A percentile compares a stretch with the other conserved stretches of the same genome.
Evolutionary conservation across 129 eudicot genomes (phyloP).

Genomic region (Sambucus nigra): DNA sequence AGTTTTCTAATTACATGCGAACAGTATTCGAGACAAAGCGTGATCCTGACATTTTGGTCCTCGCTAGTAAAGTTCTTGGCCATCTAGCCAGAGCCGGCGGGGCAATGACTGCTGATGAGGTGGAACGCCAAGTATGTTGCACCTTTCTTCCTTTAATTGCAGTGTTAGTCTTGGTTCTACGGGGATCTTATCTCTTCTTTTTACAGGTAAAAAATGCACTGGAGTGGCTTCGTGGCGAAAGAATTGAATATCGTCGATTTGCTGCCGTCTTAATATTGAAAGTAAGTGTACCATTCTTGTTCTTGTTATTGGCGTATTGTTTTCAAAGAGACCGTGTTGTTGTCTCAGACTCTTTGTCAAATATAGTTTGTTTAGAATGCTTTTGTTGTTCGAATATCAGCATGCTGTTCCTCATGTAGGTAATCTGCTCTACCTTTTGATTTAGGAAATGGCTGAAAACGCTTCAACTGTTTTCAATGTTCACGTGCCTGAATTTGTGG

Average conservation of each 20-base stretch:
- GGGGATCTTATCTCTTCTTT: conserved; percentile 10
- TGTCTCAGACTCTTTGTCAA: not conserved
- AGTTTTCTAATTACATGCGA: conserved; percentile 72
- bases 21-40: conserved; percentile 83
- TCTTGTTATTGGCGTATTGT: not conserved
- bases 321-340: not conserved
- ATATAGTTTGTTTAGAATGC: conserved; percentile 1
- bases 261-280: conserved; percentile 91
- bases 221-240: conserved; percentile 88
- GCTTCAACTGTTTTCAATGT: conserved; percentile 94
- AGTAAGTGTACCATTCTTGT: conserved; percentile 35
- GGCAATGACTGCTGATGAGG: conserved; percentile 98
- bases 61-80: conserved; percentile 91
- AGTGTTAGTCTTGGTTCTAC: not conserved
- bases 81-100: conserved; percentile 96
- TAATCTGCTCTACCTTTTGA: conserved; percentile 5
- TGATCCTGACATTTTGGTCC: conserved; percentile 69
- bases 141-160: not conserved
- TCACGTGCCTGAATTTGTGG: conserved; percentile 86
- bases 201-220: conserved; percentile 69
- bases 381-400: not conserved
- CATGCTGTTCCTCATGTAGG: conserved; percentile 8
- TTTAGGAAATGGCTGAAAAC: conserved; percentile 98
- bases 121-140: conserved; percentile 69
- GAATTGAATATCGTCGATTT: conserved; percentile 88